phyloP scores from a whole-genome alignment of 352 stramenopile genomes.

The Pythium utonaiense region DNA sequence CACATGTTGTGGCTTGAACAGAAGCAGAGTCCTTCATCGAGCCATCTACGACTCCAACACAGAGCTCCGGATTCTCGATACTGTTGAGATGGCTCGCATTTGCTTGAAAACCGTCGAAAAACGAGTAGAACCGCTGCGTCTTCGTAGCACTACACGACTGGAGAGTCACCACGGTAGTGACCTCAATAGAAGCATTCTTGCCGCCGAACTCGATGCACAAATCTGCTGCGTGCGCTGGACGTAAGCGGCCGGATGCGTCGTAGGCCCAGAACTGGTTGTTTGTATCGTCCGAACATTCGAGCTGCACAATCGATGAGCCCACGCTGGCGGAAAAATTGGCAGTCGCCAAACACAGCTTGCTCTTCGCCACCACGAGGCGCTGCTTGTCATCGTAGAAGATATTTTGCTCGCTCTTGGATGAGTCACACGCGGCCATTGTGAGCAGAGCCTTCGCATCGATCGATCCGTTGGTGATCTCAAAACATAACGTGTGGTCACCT shows the following conservation, averaged over 20 bases:
- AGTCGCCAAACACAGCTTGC: slow-evolving; percentile 1
- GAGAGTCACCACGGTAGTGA: not conserved
- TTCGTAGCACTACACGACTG: not conserved
- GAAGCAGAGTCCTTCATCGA: not conserved
- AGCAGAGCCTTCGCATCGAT: not conserved
- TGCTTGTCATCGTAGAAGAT: slow-evolving; percentile 5
- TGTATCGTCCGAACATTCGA: slow-evolving; percentile 11
- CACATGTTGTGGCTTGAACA: not conserved
- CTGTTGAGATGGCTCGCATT: slow-evolving; percentile 18
- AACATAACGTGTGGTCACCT: slow-evolving; percentile 5
- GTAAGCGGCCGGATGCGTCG: slow-evolving; percentile 12
- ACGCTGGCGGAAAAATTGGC: not conserved
- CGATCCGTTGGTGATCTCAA: not conserved
- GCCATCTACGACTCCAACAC: not conserved
- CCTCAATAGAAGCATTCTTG: not conserved
- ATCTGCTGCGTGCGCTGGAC: slow-evolving; percentile 2
- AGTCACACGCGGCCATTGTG: not conserved
- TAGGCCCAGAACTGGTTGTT: slow-evolving; percentile 20
- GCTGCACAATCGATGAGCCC: slow-evolving; percentile 7
- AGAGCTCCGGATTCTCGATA: slow-evolving; percentile 3
- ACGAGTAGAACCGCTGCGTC: slow-evolving; percentile 16
- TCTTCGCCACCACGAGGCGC: slow-evolving; percentile 4
- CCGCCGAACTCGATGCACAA: slow-evolving; percentile 9
- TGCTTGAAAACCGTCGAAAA: slow-evolving; percentile 7
- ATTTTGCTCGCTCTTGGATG: not conserved